Conservation (phyloP, 1,284 basidiomycete species). For the Pseudozyma sp. region DNA sequence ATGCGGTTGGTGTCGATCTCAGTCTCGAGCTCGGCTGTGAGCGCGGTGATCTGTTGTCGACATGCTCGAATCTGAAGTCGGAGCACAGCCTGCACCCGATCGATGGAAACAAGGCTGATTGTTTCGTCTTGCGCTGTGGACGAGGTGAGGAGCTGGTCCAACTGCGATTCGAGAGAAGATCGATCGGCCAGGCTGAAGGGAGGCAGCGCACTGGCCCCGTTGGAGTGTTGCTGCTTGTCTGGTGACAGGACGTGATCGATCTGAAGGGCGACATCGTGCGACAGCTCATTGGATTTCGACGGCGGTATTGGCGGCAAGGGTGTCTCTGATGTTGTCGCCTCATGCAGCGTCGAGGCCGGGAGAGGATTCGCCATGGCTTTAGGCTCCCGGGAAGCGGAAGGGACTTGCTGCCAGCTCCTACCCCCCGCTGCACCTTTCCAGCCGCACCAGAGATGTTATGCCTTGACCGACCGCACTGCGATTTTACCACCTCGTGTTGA, state of each 20-base stretch:
- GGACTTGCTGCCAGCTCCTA: not conserved
- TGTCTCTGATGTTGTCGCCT: slow-evolving; percentile 1
- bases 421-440: not conserved
- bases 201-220: not conserved
- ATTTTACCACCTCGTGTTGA: no score
- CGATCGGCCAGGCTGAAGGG: slow-evolving; percentile 24
- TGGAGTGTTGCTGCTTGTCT: slow-evolving; percentile 9
- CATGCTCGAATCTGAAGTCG: slow-evolving; percentile 31
- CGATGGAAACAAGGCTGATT: slow-evolving; percentile 33
- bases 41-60: slow-evolving; percentile 20
- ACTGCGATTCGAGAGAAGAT: slow-evolving; percentile 33
- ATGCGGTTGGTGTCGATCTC: slow-evolving; percentile 50
- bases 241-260: slow-evolving; percentile 33
- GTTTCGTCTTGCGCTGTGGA: slow-evolving; percentile 17
- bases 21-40: slow-evolving; percentile 36
- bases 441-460: not conserved
- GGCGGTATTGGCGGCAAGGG: slow-evolving; percentile 18
- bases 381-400: not conserved
- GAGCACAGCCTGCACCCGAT: slow-evolving; percentile 36
- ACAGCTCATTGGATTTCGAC: slow-evolving; percentile 20
- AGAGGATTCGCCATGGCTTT: slow-evolving; percentile 19
- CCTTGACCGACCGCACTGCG: not conserved
- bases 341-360: slow-evolving; percentile 10
- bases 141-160: slow-evolving; percentile 30
- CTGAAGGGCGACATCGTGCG: slow-evolving; percentile 32